Conservation (phyloP, 371 early-diverging fungal genomes). For the Mucor racemosus region DNA sequence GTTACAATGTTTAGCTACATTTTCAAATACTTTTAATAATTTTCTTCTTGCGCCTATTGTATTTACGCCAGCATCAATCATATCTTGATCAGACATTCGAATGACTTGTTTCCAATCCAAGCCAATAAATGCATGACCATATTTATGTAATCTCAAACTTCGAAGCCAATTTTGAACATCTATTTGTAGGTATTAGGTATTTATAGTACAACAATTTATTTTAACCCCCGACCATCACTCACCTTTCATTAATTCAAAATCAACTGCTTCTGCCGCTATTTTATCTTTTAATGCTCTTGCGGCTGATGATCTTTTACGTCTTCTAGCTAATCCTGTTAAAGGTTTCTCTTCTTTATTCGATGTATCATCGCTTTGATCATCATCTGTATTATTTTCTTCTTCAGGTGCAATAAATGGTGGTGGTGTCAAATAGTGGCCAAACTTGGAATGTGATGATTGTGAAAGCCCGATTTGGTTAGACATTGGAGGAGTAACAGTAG, state of each 20-base stretch:
- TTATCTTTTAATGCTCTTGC: constrained; percentile 73
- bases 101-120: constrained; percentile 89
- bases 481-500: background rate
- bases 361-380: constrained; percentile 55
- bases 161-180: constrained; percentile 95
- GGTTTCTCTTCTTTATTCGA: constrained; percentile 33
- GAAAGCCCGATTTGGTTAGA: background rate
- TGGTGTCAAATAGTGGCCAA: constrained; percentile 33
- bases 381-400: constrained; percentile 41
- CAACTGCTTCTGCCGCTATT: constrained; percentile 80
- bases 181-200: constrained; percentile 16
- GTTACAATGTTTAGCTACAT: constrained; percentile 64
- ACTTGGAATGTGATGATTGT: constrained; percentile 1
- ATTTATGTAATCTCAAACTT: constrained; percentile 93
- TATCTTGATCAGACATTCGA: constrained; percentile 81
- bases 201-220: background rate
- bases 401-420: background rate
- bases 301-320: constrained; percentile 54
- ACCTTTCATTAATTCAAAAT: constrained; percentile 81
- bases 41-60: constrained; percentile 95
- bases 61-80: constrained; percentile 85
- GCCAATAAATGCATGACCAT: constrained; percentile 85
- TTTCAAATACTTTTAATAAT: constrained; percentile 94
- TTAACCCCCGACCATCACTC: constrained; percentile 1
- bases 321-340: constrained; percentile 49